Percentiles rank a stretch among this genome's conserved stretches.
These are phyloP conservation scores for Pontederia paniculata DNA, from an alignment of 176 grass and related monocot genomes.

Conservation along the genomic window DNA sequence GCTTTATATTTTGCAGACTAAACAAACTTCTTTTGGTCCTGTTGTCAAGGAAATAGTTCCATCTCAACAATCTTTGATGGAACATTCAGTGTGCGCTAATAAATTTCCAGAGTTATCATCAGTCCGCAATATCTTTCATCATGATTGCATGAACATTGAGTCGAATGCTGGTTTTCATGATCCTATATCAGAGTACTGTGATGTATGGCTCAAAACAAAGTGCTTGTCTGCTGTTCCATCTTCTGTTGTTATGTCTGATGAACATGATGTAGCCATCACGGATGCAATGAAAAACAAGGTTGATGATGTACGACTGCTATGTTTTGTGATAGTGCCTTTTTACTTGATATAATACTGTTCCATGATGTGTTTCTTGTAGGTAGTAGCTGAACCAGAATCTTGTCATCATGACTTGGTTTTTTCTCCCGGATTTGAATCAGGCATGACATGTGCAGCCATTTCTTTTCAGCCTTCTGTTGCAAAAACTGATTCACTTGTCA, in stretches of 20 bases:
- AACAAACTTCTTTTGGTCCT: conserved; percentile 9
- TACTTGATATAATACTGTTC: conserved; percentile 13
- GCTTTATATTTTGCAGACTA: conserved; percentile 15
- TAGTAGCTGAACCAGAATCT: conserved; percentile 20
- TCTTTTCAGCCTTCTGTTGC: conserved; percentile 11
- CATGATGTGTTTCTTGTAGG: conserved; percentile 29
- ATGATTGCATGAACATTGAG: conserved; percentile 67
- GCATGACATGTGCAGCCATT: conserved; percentile 14
- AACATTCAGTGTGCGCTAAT: conserved; percentile 19
- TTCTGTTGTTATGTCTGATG: conserved; percentile 19
- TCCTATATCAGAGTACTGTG: conserved; percentile 51
- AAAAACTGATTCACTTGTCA: conserved; percentile 4
- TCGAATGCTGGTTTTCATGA: conserved; percentile 50
- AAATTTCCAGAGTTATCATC: conserved; percentile 43
- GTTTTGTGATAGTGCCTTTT: conserved; percentile 8
- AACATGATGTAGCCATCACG: conserved; percentile 16
- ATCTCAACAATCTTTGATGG: conserved; percentile 3
- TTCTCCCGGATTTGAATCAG: conserved; percentile 74
- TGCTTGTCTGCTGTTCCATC: conserved; percentile 8
- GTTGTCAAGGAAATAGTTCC: conserved; percentile 12
- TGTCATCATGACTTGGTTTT: conserved; percentile 37
- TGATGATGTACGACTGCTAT: conserved; percentile 12
- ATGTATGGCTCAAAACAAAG: conserved; percentile 54
- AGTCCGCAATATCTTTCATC: conserved; percentile 43
- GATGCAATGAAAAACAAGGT: conserved; percentile 31